phyloP scores from a whole-genome alignment of 2,329 filamentous ascomycete species.

The Coniochaeta sp. region DNA sequence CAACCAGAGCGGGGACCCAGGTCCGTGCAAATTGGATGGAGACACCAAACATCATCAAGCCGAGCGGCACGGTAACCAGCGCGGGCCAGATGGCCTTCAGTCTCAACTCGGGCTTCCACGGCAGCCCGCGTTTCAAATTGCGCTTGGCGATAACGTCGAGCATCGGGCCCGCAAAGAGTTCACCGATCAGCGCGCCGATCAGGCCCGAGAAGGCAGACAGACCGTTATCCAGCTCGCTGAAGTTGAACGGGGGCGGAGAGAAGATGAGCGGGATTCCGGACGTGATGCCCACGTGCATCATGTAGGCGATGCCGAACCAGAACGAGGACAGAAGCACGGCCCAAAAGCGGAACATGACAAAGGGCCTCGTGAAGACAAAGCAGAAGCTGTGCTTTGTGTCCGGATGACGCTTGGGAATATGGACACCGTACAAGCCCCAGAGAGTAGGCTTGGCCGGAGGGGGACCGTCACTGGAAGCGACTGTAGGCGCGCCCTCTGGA shows the following conservation, averaged over 20 bases:
- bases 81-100: conserved; percentile 5
- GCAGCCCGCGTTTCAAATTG: neutral
- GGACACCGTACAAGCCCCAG: conserved; percentile 7
- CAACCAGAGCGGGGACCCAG: conserved; percentile 5
- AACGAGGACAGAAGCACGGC: conserved; percentile 7
- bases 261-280: conserved; percentile 6
- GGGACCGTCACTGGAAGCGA: neutral
- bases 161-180: conserved; percentile 5
- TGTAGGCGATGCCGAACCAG: conserved; percentile 9
- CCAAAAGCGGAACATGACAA: conserved; percentile 7
- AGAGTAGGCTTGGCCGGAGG: conserved; percentile 2
- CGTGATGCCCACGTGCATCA: conserved; percentile 8
- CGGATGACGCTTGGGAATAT: conserved; percentile 4
- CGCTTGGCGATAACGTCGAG: conserved; percentile 7
- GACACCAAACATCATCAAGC: conserved; percentile 4
- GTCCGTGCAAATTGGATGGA: conserved; percentile 6
- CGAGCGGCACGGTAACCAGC: neutral
- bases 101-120: conserved; percentile 6
- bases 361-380: conserved; percentile 4
- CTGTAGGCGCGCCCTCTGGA: neutral
- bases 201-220: conserved; percentile 8
- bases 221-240: conserved; percentile 3
- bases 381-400: conserved; percentile 6
- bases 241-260: conserved; percentile 4
- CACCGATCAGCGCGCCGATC: conserved; percentile 7